Conservation (phyloP, 352 stramenopile genomes). For the Globisporangium camurandrum region DNA sequence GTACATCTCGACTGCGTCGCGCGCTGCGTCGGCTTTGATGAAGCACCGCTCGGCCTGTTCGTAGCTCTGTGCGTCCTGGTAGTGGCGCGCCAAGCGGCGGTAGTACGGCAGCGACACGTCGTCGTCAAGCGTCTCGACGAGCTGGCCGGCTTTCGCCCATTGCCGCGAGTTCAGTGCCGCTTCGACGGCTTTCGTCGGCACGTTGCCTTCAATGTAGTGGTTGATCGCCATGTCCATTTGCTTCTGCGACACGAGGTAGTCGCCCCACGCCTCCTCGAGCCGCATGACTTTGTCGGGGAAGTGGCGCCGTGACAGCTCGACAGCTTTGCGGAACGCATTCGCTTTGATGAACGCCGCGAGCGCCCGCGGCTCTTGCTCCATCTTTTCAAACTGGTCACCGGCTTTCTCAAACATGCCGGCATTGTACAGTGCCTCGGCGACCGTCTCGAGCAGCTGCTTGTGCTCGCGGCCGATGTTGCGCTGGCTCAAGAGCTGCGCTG, state of each 20-base stretch:
- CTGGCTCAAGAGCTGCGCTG: conserved; percentile 80
- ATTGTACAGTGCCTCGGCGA: conserved; percentile 84
- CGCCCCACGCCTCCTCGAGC: conserved; percentile 90
- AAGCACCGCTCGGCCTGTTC: conserved; percentile 90
- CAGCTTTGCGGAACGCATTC: conserved; percentile 88
- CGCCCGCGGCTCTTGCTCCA: conserved; percentile 87
- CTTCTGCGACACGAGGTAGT: conserved; percentile 90
- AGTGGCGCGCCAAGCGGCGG: conserved; percentile 82
- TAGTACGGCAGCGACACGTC: conserved; percentile 90
- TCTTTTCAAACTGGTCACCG: conserved; percentile 91
- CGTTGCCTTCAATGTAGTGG: conserved; percentile 94
- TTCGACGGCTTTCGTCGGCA: conserved; percentile 88
- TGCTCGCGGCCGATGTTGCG: conserved; percentile 84
- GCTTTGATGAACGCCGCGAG: conserved; percentile 91
- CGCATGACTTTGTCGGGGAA: conserved; percentile 89
- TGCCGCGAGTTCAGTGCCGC: conserved; percentile 90
- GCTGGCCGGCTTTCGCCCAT: conserved; percentile 89
- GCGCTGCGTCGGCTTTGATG: conserved; percentile 83
- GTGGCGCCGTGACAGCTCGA: conserved; percentile 87
- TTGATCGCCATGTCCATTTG: conserved; percentile 96
- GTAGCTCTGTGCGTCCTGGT: conserved; percentile 80
- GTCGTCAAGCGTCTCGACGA: conserved; percentile 88
- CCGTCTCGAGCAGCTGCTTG: conserved; percentile 84
- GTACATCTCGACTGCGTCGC: conserved; percentile 94
- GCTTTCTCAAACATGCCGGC: conserved; percentile 91